These are phyloP conservation scores for Mychonastes homosphaera DNA, from an alignment of 139 green algal genomes.

Conservation along the genomic window DNA sequence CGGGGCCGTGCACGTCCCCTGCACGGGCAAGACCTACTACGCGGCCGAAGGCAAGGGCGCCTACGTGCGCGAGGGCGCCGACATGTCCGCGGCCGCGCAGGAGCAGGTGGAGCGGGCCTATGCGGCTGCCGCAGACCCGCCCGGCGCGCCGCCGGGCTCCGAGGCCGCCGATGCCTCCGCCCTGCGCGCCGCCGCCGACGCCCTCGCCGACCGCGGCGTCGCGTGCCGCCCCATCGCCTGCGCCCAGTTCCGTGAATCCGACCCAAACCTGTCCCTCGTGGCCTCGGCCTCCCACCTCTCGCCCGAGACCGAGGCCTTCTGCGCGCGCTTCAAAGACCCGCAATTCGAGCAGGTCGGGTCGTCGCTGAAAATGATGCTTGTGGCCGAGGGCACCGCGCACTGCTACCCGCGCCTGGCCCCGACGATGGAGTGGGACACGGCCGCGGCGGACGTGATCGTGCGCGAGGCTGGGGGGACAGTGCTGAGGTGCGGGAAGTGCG, in stretches of 20 bases:
- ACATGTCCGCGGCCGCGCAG: too few species aligned
- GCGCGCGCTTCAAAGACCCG: conserved; percentile 47
- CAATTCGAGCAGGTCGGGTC: conserved; percentile 59
- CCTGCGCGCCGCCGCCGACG: too few species aligned
- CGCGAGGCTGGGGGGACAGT: conserved; percentile 68
- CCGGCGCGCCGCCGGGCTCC: too few species aligned
- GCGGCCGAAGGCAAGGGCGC: conserved; percentile 62
- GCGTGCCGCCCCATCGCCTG: too few species aligned
- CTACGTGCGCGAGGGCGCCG: too few species aligned
- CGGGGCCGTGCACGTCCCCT: conserved; percentile 72
- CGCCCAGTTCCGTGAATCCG: too few species aligned
- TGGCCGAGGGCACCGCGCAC: conserved; percentile 69
- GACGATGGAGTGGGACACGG: conserved; percentile 62
- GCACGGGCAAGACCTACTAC: conserved; percentile 42
- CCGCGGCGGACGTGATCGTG: conserved; percentile 73
- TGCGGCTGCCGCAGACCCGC: too few species aligned
- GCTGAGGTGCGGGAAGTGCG: conserved; percentile 60
- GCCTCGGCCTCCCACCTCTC: conserved; percentile 44
- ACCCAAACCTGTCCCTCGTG: conserved; percentile 41
- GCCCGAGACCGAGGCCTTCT: conserved; percentile 57
- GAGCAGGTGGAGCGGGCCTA: too few species aligned
- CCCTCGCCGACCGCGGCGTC: too few species aligned
- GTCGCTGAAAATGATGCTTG: conserved; percentile 76
- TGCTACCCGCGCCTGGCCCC: conserved; percentile 48
- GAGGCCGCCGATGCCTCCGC: too few species aligned